A percentile compares a stretch with the other conserved stretches of the same genome.
Conservation (phyloP, 768 basidiomycete species). For the Gelatoporia subvermispora region DNA sequence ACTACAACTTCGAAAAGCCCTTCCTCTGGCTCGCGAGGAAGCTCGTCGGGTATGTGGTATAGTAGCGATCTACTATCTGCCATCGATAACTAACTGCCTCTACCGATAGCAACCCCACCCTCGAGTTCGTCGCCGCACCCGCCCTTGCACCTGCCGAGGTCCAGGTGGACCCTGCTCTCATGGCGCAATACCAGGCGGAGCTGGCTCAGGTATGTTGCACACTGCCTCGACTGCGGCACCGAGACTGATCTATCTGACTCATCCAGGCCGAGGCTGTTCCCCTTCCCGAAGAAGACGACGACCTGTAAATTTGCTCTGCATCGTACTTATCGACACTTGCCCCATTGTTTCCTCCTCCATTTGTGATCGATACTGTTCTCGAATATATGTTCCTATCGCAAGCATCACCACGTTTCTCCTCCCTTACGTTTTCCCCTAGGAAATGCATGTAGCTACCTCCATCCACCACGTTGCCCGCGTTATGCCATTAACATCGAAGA, state of each 20-base stretch:
- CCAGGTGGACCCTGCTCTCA: conserved; percentile 69
- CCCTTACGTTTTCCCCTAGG: conserved; percentile 6
- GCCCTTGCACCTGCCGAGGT: conserved; percentile 95
- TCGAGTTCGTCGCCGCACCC: conserved; percentile 96
- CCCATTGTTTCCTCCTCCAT: conserved; percentile 13
- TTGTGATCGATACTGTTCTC: conserved; percentile 20
- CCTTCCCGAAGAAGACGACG: conserved; percentile 96
- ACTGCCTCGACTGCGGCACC: not conserved
- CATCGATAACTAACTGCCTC: not conserved
- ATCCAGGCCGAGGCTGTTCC: conserved; percentile 81
- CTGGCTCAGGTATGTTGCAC: conserved; percentile 53
- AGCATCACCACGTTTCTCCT: not conserved
- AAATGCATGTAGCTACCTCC: conserved; percentile 5
- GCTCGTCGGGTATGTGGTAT: conserved; percentile 77
- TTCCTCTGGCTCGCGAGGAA: conserved; percentile 99
- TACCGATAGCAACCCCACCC: conserved; percentile 59
- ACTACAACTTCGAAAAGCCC: conserved; percentile 99
- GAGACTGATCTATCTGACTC: conserved; percentile 2
- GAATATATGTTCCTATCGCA: conserved; percentile 11
- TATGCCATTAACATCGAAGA: not conserved
- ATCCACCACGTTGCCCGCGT: not conserved
- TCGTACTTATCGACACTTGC: conserved; percentile 6
- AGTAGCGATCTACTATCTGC: not conserved
- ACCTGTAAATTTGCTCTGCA: conserved; percentile 28
- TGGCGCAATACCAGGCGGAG: conserved; percentile 76